A percentile compares a stretch with the other conserved stretches of the same genome.
Evolutionary conservation across 108 stramenopile species (phyloP).

Genomic region (Cyclotella choctawhatcheeana): DNA sequence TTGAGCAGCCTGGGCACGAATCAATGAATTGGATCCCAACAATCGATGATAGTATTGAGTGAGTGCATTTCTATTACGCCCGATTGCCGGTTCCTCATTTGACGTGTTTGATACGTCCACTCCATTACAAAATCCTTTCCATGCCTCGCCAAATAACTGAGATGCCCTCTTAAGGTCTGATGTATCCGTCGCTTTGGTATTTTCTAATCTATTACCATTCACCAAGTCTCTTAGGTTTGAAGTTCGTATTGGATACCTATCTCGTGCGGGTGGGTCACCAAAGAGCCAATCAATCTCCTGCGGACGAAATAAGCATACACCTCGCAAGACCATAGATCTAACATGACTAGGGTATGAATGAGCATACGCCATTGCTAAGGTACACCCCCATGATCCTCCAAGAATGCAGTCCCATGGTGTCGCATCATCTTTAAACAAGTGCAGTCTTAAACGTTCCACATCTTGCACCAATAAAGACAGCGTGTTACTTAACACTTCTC

Average conservation of each 20-base stretch:
- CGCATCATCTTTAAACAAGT: slow-evolving; percentile 37
- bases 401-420: slow-evolving; percentile 79
- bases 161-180: slow-evolving; percentile 9
- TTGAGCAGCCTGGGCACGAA: slow-evolving; percentile 47
- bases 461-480: slow-evolving; percentile 70
- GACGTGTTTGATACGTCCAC: background rate
- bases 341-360: slow-evolving; percentile 63
- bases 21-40: slow-evolving; percentile 42
- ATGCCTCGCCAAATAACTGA: slow-evolving; percentile 38
- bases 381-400: slow-evolving; percentile 92
- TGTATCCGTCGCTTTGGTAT: background rate
- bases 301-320: slow-evolving; percentile 75
- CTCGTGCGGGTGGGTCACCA: slow-evolving; percentile 40
- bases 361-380: slow-evolving; percentile 87
- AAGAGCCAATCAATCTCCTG: slow-evolving; percentile 86
- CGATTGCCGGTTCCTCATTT: background rate
- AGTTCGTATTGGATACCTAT: background rate
- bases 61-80: slow-evolving; percentile 42
- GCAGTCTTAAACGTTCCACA: slow-evolving; percentile 67
- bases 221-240: slow-evolving; percentile 33
- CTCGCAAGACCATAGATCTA: slow-evolving; percentile 73
- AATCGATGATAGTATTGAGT: slow-evolving; percentile 64
- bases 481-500: slow-evolving; percentile 53
- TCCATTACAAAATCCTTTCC: slow-evolving; percentile 53
- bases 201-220: background rate